Evolutionary conservation across 2,329 filamentous ascomycete species (phyloP).

Genomic region (Trichoderma aggressivum): DNA sequence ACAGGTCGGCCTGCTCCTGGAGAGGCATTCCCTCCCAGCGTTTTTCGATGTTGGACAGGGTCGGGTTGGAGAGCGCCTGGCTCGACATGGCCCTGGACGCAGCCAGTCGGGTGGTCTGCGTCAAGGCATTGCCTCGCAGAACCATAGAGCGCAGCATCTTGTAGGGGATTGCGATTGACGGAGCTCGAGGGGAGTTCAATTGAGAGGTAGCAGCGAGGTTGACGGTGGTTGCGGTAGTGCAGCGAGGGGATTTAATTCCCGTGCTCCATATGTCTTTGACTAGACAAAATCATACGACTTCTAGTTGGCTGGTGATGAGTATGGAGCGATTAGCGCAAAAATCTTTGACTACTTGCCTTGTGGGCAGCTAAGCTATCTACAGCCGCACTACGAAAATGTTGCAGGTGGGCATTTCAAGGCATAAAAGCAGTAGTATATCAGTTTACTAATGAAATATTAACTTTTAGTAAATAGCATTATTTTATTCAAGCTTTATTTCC

Average conservation of each 20-base stretch:
- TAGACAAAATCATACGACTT: slow-evolving; percentile 16
- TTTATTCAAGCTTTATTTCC: neutral
- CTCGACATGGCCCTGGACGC: slow-evolving; percentile 60
- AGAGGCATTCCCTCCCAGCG: slow-evolving; percentile 97
- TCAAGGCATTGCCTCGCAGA: slow-evolving; percentile 49
- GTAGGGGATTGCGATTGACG: slow-evolving; percentile 5
- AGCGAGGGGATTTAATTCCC: slow-evolving; percentile 24
- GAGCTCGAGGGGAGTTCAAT: slow-evolving; percentile 30
- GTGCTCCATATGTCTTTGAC: slow-evolving; percentile 7
- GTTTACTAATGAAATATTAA: neutral
- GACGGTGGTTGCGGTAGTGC: slow-evolving; percentile 24
- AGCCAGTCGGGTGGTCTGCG: slow-evolving; percentile 43
- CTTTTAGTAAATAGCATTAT: too few relatives aligned
- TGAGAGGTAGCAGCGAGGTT: slow-evolving; percentile 24
- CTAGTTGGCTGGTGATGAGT: slow-evolving; percentile 3
- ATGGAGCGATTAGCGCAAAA: slow-evolving; percentile 12
- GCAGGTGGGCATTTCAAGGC: neutral
- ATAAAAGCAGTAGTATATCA: neutral
- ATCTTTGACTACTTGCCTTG: neutral
- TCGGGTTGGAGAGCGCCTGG: slow-evolving; percentile 97
- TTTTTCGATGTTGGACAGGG: slow-evolving; percentile 97
- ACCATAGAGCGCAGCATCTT: slow-evolving; percentile 56
- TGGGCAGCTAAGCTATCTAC: neutral
- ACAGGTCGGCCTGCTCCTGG: slow-evolving; percentile 98
- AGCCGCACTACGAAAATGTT: neutral